A percentile compares a stretch with the other conserved stretches of the same genome.
These are phyloP conservation scores for Pythium oligandrum DNA, from an alignment of 352 stramenopile genomes.

Conservation along the genomic window DNA sequence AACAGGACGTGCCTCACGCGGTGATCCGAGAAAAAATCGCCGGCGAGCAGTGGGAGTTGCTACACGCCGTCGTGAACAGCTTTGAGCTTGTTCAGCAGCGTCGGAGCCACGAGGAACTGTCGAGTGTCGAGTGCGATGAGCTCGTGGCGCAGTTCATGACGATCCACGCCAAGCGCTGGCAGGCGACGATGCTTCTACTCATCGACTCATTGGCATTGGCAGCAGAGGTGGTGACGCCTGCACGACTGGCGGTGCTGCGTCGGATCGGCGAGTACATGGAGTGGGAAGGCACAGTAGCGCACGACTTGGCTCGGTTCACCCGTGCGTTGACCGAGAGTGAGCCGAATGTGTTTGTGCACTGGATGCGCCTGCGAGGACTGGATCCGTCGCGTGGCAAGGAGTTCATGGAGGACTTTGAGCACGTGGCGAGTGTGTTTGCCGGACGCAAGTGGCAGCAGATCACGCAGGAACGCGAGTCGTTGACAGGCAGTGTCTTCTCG, in stretches of 20 bases:
- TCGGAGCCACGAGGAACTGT: slow-evolving; percentile 1
- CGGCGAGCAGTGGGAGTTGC: slow-evolving; percentile 51
- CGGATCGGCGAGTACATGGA: slow-evolving; percentile 81
- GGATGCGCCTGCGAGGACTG: slow-evolving; percentile 46
- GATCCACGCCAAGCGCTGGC: slow-evolving; percentile 75
- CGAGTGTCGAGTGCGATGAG: slow-evolving; percentile 8
- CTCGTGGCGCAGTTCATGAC: slow-evolving; percentile 55
- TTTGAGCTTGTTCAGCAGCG: slow-evolving; percentile 32
- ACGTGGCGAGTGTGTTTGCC: slow-evolving; percentile 26
- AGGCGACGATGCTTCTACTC: slow-evolving; percentile 73
- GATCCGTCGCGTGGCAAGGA: slow-evolving; percentile 16
- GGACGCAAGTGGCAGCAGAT: slow-evolving; percentile 44
- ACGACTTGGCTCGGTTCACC: slow-evolving; percentile 67
- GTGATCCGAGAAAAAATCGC: slow-evolving; percentile 53
- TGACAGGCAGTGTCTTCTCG: slow-evolving; percentile 39
- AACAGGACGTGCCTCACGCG: slow-evolving; percentile 69
- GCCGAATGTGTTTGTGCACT: slow-evolving; percentile 77
- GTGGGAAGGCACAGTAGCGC: slow-evolving; percentile 80
- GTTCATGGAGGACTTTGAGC: slow-evolving; percentile 46
- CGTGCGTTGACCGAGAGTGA: slow-evolving; percentile 56
- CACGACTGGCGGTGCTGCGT: slow-evolving; percentile 53
- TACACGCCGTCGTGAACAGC: slow-evolving; percentile 61
- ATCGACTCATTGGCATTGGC: slow-evolving; percentile 67
- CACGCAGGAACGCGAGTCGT: slow-evolving; percentile 24
- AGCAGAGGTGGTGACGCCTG: slow-evolving; percentile 49